A percentile compares a stretch with the other conserved stretches of the same genome.
These are phyloP conservation scores for Trypanosoma vivax DNA, from an alignment of 208 protist species.

Conservation along the genomic window DNA sequence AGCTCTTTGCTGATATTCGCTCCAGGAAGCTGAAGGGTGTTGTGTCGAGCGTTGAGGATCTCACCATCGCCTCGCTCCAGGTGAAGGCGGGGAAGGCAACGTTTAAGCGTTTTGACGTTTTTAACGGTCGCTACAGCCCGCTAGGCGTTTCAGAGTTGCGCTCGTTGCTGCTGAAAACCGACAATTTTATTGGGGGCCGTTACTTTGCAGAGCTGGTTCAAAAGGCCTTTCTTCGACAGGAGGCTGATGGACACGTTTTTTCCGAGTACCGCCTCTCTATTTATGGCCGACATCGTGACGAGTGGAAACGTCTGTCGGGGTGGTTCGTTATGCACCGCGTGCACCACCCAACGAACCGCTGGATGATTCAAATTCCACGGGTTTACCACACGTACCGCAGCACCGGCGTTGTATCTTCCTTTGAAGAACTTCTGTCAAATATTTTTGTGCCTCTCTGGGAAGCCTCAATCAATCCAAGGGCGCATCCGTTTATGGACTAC, in stretches of 20 bases:
- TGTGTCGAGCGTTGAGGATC: slow-evolving; percentile 23
- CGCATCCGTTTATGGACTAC: slow-evolving; percentile 88
- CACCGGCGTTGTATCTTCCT: slow-evolving; percentile 65
- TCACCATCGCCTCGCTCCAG: slow-evolving; percentile 70
- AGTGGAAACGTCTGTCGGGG: slow-evolving; percentile 68
- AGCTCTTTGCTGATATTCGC: slow-evolving; percentile 23
- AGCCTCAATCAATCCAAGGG: slow-evolving; percentile 87
- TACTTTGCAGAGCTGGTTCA: slow-evolving; percentile 86
- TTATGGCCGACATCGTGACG: slow-evolving; percentile 45
- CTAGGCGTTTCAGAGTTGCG: slow-evolving; percentile 57
- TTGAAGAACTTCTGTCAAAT: slow-evolving; percentile 93
- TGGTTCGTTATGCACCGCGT: slow-evolving; percentile 89
- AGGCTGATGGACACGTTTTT: slow-evolving; percentile 46
- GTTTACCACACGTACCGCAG: slow-evolving; percentile 77
- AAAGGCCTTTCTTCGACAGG: slow-evolving; percentile 39
- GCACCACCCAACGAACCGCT: slow-evolving; percentile 90
- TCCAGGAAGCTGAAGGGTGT: slow-evolving; percentile 1
- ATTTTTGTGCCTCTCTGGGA: slow-evolving; percentile 98
- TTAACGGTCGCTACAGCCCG: slow-evolving; percentile 82
- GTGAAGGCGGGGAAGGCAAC: slow-evolving; percentile 76
- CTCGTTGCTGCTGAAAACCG: slow-evolving; percentile 76
- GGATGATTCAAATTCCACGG: slow-evolving; percentile 95
- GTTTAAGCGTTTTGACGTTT: slow-evolving; percentile 88
- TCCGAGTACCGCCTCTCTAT: slow-evolving; percentile 86
- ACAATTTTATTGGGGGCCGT: slow-evolving; percentile 85